Base-by-base conservation (phyloP, 495 filamentous ascomycete species). In the Entonaema liquescens region DNA sequence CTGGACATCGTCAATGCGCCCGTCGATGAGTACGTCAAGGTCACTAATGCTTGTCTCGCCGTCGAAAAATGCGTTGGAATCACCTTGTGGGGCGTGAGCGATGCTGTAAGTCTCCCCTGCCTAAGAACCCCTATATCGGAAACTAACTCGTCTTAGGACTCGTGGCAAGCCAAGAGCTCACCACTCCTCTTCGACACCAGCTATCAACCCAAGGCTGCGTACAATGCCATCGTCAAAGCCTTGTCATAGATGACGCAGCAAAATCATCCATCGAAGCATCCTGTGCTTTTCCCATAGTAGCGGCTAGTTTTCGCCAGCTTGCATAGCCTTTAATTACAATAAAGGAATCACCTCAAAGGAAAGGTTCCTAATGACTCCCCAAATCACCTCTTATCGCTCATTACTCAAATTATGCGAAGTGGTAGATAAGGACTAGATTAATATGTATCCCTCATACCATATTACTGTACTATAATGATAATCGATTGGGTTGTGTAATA, bases 51-150 rank as follows among this genome's bases (percentile, higher is more conserved):
- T 19, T 93, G 91, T 71, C 74, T 91, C 38, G 79, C 82, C 52
- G 83, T 70, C 40, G 49, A 78, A 6, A 88, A 87, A 71, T 92
- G 90, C 77, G 84, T 92, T 15, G 90, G 90, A 62, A 88, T 93
- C 68, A 92, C 90, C 15, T 86, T 89, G 17, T 93, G 90, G 91
- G 90, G 90, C 72, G 87, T 93, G 6, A 81, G 86, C 71, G 90
- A 92, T 70, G 74, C 77, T 21, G 88, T 88, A 72, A 78, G 42
- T 47, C 19, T 5, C 42, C 17, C 6, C 0, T 11, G 2, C 21
- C 42, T 0, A 47, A 47, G 17, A 47, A 2, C 7, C 3, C 1
- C 11, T 7, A 11, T 6, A 21, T 23, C 9, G 23, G 11, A 44
- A 47, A 47, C 42, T 47, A 47, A 47, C 42, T 47, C 23, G 5